These are phyloP conservation scores for Yarrowia keelungensis DNA, from an alignment of 805 yeast species.

Conservation along the genomic window DNA sequence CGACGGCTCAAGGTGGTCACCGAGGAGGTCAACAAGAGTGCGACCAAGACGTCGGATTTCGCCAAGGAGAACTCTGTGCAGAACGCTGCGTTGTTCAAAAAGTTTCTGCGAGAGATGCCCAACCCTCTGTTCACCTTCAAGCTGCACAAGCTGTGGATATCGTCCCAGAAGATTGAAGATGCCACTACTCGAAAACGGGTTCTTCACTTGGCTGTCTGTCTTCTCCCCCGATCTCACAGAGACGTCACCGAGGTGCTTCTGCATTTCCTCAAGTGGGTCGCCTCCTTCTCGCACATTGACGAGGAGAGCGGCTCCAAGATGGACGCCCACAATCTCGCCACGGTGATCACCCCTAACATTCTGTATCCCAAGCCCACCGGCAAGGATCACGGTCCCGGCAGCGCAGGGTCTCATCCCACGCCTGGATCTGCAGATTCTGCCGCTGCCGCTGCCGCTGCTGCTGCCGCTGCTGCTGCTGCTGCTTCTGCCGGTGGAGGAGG, in stretches of 20 bases:
- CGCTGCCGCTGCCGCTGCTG: conserved; percentile 39
- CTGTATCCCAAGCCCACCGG: conserved; percentile 62
- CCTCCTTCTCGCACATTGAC: conserved; percentile 92
- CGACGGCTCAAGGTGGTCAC: conserved; percentile 76
- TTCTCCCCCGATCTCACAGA: conserved; percentile 82
- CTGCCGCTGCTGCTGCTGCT: conserved; percentile 39
- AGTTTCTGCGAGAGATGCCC: conserved; percentile 90
- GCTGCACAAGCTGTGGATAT: conserved; percentile 79
- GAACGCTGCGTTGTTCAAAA: conserved; percentile 89
- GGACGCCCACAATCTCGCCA: conserved; percentile 94
- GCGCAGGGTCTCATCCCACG: conserved; percentile 43
- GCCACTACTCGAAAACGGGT: conserved; percentile 58
- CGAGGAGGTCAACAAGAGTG: conserved; percentile 73
- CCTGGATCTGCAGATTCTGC: conserved; percentile 39
- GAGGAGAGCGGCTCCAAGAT: conserved; percentile 91
- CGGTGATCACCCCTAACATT: conserved; percentile 93
- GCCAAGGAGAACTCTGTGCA: conserved; percentile 85
- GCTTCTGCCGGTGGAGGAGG: conserved; percentile 41
- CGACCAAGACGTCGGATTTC: conserved; percentile 73
- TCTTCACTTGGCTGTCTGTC: conserved; percentile 68
- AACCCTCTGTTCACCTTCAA: conserved; percentile 83
- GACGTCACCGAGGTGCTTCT: conserved; percentile 86
- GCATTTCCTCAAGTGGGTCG: conserved; percentile 90
- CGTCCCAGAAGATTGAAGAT: conserved; percentile 54
- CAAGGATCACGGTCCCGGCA: conserved; percentile 40